These are phyloP conservation scores for Cichorium intybus DNA, from an alignment of 140 eudicot genomes.

Conservation along the genomic window DNA sequence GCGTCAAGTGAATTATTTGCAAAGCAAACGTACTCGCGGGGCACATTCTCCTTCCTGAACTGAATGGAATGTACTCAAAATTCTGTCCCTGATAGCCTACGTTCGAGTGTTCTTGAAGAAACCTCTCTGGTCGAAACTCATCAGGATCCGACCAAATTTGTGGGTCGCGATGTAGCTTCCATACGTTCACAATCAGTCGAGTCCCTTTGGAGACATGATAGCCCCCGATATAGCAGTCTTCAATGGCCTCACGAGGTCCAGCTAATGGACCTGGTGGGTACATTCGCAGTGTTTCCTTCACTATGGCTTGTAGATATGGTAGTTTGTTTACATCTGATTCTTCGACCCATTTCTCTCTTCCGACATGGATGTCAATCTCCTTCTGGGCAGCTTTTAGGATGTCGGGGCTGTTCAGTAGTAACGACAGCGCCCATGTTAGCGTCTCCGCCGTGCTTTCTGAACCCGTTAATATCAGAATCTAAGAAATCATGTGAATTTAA, in stretches of 20 bases:
- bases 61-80: constrained; percentile 52
- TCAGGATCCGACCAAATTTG: constrained; percentile 43
- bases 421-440: constrained; percentile 64
- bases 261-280: constrained; percentile 75
- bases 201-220: constrained; percentile 50
- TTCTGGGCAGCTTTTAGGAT: constrained; percentile 40
- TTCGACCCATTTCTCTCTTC: constrained; percentile 41
- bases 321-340: constrained; percentile 55
- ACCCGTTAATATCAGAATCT: constrained; percentile 62
- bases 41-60: constrained; percentile 60
- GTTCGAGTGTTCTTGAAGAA: constrained; percentile 21
- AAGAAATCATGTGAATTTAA: background rate
- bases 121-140: constrained; percentile 55
- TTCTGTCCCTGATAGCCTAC: constrained; percentile 37
- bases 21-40: constrained; percentile 39
- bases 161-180: constrained; percentile 67
- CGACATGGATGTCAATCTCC: constrained; percentile 51
- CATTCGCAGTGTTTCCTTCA: constrained; percentile 69
- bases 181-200: constrained; percentile 50
- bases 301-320: constrained; percentile 50
- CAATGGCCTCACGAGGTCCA: constrained; percentile 50
- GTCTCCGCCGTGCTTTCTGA: constrained; percentile 63
- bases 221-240: constrained; percentile 46
- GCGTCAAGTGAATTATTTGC: constrained; percentile 35
- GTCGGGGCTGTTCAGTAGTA: constrained; percentile 45